Evolutionary conservation across 495 filamentous ascomycete species (phyloP).

Genomic region (Penicillium cosmopolitanum): DNA sequence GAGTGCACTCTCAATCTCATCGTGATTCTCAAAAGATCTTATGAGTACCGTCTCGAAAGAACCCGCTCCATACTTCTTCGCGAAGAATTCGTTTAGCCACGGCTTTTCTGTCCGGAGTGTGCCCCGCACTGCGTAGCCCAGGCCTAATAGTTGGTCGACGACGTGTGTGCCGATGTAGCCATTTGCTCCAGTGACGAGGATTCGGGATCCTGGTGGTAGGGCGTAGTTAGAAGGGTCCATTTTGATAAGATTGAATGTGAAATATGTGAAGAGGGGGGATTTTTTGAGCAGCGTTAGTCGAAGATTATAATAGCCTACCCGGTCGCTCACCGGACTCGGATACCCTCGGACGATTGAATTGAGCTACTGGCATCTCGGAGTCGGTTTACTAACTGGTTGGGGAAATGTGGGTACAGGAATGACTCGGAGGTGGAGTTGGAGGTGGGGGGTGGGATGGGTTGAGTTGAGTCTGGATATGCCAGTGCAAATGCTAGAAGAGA

Average conservation of each 20-base stretch:
- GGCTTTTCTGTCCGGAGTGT: constrained; percentile 48
- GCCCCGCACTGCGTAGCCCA: constrained; percentile 53
- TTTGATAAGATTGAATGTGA: neutral
- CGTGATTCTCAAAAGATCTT: constrained; percentile 36
- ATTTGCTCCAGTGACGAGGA: constrained; percentile 60
- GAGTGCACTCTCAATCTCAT: constrained; percentile 46
- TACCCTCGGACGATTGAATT: too few relatives aligned
- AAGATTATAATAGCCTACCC: too few relatives aligned
- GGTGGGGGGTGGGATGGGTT: too few relatives aligned
- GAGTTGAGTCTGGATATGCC: neutral
- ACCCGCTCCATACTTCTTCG: constrained; percentile 41
- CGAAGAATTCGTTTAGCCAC: constrained; percentile 47
- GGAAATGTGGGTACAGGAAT: too few relatives aligned
- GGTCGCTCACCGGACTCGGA: too few relatives aligned
- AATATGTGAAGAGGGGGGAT: neutral
- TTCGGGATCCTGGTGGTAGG: neutral
- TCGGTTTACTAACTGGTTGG: too few relatives aligned
- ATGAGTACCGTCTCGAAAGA: constrained; percentile 44
- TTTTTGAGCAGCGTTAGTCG: too few relatives aligned
- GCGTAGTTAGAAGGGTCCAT: neutral
- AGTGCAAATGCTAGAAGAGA: neutral
- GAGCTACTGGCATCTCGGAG: too few relatives aligned
- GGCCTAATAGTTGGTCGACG: constrained; percentile 50
- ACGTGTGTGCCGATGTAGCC: constrained; percentile 59
- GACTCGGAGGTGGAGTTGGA: too few relatives aligned